Conservation (phyloP, 371 early-diverging fungal species). For the Apophysomyces variabilis region DNA sequence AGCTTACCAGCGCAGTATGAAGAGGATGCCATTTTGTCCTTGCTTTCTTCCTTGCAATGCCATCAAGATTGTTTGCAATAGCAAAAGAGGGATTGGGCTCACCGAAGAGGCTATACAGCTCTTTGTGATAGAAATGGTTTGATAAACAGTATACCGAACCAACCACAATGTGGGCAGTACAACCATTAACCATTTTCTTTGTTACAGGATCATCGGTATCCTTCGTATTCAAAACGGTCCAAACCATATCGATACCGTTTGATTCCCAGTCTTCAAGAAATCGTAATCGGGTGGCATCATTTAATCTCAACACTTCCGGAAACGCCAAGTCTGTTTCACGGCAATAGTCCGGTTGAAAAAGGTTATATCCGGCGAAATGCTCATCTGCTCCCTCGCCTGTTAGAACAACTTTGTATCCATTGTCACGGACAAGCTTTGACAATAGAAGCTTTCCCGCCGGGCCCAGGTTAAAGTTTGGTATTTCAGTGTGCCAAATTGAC, state of each 20-base stretch:
- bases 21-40: constrained; percentile 30
- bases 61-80: constrained; percentile 20
- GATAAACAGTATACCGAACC: neutral
- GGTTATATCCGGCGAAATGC: constrained; percentile 66
- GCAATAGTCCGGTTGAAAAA: constrained; percentile 46
- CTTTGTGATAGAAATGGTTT: neutral
- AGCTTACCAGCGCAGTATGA: constrained; percentile 23
- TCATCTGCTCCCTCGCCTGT: constrained; percentile 73
- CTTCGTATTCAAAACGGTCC: neutral
- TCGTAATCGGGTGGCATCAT: constrained; percentile 14
- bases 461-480: constrained; percentile 21
- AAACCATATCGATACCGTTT: neutral
- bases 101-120: constrained; percentile 1
- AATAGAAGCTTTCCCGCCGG: constrained; percentile 21
- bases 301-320: constrained; percentile 23
- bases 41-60: constrained; percentile 24
- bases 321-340: constrained; percentile 24
- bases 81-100: constrained; percentile 14
- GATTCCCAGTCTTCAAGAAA: neutral
- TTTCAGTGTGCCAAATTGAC: constrained; percentile 28
- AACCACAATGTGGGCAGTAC: constrained; percentile 4
- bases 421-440: constrained; percentile 24
- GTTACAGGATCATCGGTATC: neutral
- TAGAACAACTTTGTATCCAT: constrained; percentile 55
- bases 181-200: constrained; percentile 10